phyloP scores from a whole-genome alignment of 2,329 filamentous ascomycete species.

The Helotiales sp. region DNA sequence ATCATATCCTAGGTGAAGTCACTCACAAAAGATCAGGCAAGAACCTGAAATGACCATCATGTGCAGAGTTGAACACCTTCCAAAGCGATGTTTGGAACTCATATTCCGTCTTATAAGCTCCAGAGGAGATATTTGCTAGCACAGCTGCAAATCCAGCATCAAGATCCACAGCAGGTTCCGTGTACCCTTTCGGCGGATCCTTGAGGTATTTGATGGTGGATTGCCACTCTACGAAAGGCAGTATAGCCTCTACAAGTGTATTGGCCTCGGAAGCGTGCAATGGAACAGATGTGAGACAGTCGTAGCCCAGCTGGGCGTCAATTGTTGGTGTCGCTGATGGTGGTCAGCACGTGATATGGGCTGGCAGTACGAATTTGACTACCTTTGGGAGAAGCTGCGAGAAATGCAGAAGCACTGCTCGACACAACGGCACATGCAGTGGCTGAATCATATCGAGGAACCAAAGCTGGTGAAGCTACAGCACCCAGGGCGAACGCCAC shows the following conservation, averaged over 20 bases:
- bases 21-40: not conserved
- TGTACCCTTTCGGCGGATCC: slow-evolving; percentile 47
- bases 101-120: not conserved
- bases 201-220: slow-evolving; percentile 36
- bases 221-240: slow-evolving; percentile 22
- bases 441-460: not conserved
- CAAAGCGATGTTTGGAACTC: not conserved
- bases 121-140: not conserved
- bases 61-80: slow-evolving; percentile 3
- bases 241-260: slow-evolving; percentile 12
- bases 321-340: slow-evolving; percentile 2
- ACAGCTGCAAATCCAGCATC: not conserved
- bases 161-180: not conserved
- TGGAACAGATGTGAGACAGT: slow-evolving; percentile 21
- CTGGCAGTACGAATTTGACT: not conserved
- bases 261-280: slow-evolving; percentile 14
- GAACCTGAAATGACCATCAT: slow-evolving; percentile 1
- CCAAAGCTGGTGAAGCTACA: not conserved
- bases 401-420: slow-evolving; percentile 1
- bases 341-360: not conserved
- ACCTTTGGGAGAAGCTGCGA: not conserved
- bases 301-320: slow-evolving; percentile 17
- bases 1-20: not conserved
- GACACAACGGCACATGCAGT: slow-evolving; percentile 7
- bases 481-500: not conserved